Evolutionary conservation across 345 rosid species (phyloP).

Genomic region (Alliaria petiolata): DNA sequence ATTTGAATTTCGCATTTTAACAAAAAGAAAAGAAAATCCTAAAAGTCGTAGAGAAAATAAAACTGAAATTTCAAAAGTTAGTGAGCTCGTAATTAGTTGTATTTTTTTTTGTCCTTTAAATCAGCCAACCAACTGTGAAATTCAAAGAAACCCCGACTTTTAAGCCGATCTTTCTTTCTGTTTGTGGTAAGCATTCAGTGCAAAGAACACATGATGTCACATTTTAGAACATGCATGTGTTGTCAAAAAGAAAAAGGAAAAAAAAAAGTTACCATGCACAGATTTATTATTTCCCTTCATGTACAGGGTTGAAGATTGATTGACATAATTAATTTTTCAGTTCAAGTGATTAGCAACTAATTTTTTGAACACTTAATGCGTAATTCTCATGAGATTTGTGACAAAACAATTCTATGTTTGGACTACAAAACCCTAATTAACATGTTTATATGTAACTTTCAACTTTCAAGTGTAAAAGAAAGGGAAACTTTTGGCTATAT

Average conservation of each 20-base stretch:
- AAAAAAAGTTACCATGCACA: not conserved
- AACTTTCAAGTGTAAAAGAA: too few relatives aligned
- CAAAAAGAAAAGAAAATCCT: not conserved
- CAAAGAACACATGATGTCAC: not conserved
- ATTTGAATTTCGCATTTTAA: not conserved
- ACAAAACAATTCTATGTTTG: too few relatives aligned
- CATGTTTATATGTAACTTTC: too few relatives aligned
- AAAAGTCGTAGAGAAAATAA: not conserved
- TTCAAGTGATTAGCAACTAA: not conserved
- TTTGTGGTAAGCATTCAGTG: not conserved
- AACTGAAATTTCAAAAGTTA: not conserved
- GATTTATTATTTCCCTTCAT: not conserved
- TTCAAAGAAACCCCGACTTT: not conserved
- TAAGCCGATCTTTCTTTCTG: not conserved
- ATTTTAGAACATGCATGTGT: not conserved
- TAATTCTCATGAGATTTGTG: too few relatives aligned
- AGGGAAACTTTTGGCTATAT: too few relatives aligned
- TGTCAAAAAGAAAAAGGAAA: not conserved
- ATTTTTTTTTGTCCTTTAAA: not conserved
- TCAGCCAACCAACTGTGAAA: not conserved
- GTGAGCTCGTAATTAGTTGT: not conserved
- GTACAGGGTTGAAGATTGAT: not conserved
- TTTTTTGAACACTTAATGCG: not conserved
- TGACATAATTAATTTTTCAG: not conserved
- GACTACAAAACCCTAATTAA: too few relatives aligned